Percentiles rank a stretch among this genome's conserved stretches.
phyloP scores from a whole-genome alignment of 495 filamentous ascomycete genomes.

The Cladorrhinum samala region DNA sequence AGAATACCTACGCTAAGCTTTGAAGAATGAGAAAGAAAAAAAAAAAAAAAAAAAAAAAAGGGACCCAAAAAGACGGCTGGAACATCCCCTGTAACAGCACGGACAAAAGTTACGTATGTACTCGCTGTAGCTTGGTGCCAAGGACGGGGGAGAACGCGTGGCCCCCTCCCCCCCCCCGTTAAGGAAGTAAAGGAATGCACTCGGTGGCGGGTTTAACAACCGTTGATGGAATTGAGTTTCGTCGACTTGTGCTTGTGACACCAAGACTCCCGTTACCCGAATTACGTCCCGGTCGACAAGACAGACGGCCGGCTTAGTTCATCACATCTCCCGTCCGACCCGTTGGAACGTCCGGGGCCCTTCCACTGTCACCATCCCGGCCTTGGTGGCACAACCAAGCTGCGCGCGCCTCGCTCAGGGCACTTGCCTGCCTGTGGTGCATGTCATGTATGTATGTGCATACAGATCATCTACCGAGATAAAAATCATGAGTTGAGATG shows the following conservation, averaged over 20 bases:
- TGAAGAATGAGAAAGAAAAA: too few relatives aligned
- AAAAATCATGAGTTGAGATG: constrained; percentile 12
- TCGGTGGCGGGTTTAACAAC: background rate
- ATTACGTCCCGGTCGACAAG: background rate
- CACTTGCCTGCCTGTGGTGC: background rate
- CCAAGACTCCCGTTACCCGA: background rate
- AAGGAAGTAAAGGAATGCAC: too few relatives aligned
- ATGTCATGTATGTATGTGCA: too few relatives aligned
- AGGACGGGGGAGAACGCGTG: background rate
- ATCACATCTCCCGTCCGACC: background rate
- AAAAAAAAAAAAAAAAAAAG: too few relatives aligned
- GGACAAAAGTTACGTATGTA: too few relatives aligned
- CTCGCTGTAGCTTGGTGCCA: too few relatives aligned
- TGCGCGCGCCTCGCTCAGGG: background rate
- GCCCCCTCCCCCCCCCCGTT: too few relatives aligned
- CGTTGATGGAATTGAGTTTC: background rate
- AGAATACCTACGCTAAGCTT: too few relatives aligned
- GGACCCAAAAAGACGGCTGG: too few relatives aligned
- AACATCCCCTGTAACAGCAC: too few relatives aligned
- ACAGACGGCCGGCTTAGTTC: background rate
- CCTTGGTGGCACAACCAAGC: background rate
- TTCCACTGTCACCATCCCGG: background rate
- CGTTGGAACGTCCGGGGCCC: too few relatives aligned
- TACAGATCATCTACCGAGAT: too few relatives aligned
- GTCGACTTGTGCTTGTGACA: background rate